Base-by-base conservation (phyloP, 805 yeast genomes). In the Metahyphopichia silvanorum region DNA sequence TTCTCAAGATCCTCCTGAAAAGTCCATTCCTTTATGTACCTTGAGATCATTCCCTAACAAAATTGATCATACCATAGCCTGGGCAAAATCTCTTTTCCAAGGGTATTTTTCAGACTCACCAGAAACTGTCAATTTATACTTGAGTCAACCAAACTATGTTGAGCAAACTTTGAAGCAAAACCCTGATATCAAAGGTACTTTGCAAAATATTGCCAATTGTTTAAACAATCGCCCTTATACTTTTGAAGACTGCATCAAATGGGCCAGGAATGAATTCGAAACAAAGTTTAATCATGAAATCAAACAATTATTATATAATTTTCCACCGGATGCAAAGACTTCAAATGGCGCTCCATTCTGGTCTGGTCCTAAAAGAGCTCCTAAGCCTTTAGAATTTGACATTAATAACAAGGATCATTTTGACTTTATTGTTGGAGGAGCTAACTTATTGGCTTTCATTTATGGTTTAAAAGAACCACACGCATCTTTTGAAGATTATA, bases 311-410 rank as follows among this genome's bases (percentile, higher is more conserved):
- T 72, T 93, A 45, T 93, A 76, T 71, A 93, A 91, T 57, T 93
- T 93, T 76, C 99, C 99, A 14, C 77, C 75, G 39, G 98, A 93
- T 62, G 93, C 98, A 4, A 80, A 74, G 27, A 93, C 96, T 3
- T 78, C 95, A 0, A 73, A 73, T 31, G 98, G 98, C 34, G 88
- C 82, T 20, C 93, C 94, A 47, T 93, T 93, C 64, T 93, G 99
- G 99, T 77, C 95, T 14, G 96, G 97, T 35, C 93, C 98, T 21
- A 93, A 93, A 65, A 81, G 98, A 58, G 95, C 96, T 13, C 99
- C 99, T 30, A 76, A 72, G 27, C 86, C 96, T n/a, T 71, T 88
- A 42, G 68, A 44, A 10, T 88, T 93, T 55, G 91, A 88, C 53
- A 70, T 83, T 45, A 66, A 77, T 49, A 78, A 87, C 53, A 70